Base-by-base conservation (phyloP, 306 rosid genomes). In the Canavalia gladiata region DNA sequence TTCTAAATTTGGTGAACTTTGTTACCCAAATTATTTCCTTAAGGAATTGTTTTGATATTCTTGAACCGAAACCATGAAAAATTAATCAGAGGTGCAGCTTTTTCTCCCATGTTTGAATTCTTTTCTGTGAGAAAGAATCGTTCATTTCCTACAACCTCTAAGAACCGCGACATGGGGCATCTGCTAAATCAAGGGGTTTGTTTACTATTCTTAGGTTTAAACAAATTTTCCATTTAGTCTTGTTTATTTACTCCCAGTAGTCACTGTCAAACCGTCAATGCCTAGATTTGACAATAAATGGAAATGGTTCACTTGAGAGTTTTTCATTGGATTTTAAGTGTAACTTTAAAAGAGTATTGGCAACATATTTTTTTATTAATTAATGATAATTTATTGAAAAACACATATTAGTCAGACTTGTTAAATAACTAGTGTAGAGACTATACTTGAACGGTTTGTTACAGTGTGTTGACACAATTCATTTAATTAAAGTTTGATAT, bases 121-220 rank as follows among this genome's bases (percentile, higher is more conserved):
- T 68, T 86, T 81, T 83, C 76, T 33, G 74, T 49, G 79, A 77
- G 64, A 77, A 84, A 85, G 87, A 86, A 86, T 84, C 86, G 75
- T 77, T 84, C 87, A 56, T 75, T 62, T 79, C 91, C 94, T 86
- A 89, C 83, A 88, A 90, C 85, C 77, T 84, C 91, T 87, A 49
- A 49, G 85, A 85, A 49, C 90, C 94, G 83, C 76, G 82, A 86
- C 84, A 78, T 65, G 85, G 71, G 64, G 77, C 64, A 28, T 56
- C 18, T 54, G 69, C 85, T 82, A 78, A 85, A 85, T 77, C 84
- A 60, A 80, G 72, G 73, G 59, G 66, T 33, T 47, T 52, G 31
- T 74, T 83, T 78, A 76, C 88, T 81, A 80, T 66, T 83, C 34
- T 83, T 77, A 30, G 82, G 46, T 1, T 18, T 9, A 8, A n/a